These are phyloP conservation scores for Calonectria pauciramosa DNA, from an alignment of 2,329 filamentous ascomycete species.

Conservation along the genomic window DNA sequence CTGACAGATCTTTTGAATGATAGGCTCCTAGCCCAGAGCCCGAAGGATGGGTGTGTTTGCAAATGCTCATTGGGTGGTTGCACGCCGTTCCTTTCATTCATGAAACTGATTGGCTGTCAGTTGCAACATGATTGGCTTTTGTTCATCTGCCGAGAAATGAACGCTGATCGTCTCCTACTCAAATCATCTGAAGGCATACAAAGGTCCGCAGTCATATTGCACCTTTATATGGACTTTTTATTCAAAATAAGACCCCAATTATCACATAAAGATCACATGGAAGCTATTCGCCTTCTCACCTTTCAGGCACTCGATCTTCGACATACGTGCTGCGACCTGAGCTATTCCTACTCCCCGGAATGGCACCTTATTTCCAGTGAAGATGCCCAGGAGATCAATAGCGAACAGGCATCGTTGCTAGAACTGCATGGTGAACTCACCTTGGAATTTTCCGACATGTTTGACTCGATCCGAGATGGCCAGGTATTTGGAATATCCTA, in stretches of 20 bases:
- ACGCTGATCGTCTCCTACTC: background rate
- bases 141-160: background rate
- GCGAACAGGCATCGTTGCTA: background rate
- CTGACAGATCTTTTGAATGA: background rate
- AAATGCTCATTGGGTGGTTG: background rate
- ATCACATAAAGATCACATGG: background rate
- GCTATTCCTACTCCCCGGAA: accelerated
- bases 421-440: background rate
- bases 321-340: background rate
- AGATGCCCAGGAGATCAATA: background rate
- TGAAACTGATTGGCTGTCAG: background rate
- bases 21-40: background rate
- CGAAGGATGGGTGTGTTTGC: background rate
- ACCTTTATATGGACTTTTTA: background rate
- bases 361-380: background rate
- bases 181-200: background rate
- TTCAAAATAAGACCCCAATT: background rate
- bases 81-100: background rate
- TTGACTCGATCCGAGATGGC: background rate
- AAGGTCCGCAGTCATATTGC: background rate
- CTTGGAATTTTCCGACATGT: background rate
- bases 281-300: background rate
- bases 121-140: background rate
- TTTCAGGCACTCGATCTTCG: background rate
- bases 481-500: background rate